Base-by-base conservation (phyloP, 2,329 filamentous ascomycete genomes). In the Cladosporium sp. region DNA sequence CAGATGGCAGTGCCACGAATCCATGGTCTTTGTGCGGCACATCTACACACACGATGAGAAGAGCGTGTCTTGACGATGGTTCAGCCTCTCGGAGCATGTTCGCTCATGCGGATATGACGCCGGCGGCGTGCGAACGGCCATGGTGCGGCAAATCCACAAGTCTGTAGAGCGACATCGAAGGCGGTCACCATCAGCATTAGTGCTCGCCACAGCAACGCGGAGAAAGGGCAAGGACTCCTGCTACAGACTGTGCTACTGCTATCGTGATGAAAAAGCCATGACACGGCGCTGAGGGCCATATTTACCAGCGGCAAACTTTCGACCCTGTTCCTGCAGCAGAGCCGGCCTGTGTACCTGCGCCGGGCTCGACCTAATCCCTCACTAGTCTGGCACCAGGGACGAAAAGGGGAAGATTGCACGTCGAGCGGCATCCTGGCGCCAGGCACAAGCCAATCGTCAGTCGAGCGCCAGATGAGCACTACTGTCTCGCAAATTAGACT, bases 401-500 rank as follows among this genome's bases (percentile, higher is more conserved):
- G n/a, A 32, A 50, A 38, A 43, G 47, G 47, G 47, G 39, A 50
- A 43, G 32, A 50, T 39, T 44, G 40, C 27, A 17, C n/a, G 17
- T 41, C 17, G 39, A 22, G 17, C 18, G 32, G 27, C 38, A 22
- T 15, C 8, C 18, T 9, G 47, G 38, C 32, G 47, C 32, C 47
- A 50, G 47, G 47, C 20, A 44, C 40, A 50, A 43, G 47, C 47
- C 47, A 50, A 50, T 50, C 47, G 47, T 50, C 47, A 50, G 37
- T 40, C 37, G 37, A 48, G 36, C 47, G 34, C 40, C 30, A 30
- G 12, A 19, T 20, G 43, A 44, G 41, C 47, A 20, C 41, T 39
- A 38, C 30, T 50, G 47, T 48, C 45, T 48, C 47, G 47, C 47
- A 50, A 50, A 50, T 50, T 50, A 50, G 47, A 43, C 41, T 50